Evolutionary conservation across 108 stramenopile genomes (phyloP), one percentile per base, ranked within the genome.

Genomic region (Fistulifera solaris): DNA sequence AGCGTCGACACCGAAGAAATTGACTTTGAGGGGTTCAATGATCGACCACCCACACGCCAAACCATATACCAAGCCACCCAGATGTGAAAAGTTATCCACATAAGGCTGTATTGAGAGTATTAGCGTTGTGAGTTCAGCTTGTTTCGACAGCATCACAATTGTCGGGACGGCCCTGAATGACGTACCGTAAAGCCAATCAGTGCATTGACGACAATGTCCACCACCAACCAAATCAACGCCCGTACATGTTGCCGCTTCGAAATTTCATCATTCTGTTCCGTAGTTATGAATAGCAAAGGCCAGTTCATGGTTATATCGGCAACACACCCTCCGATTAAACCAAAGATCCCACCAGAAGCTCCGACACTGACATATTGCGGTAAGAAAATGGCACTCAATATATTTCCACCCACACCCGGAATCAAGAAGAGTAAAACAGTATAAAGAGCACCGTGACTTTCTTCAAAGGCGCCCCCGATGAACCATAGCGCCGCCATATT

Each of bases 271-370:
- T 85, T 81, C 6, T 67, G 62, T 1, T 45, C 51, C 25, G 67
- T 62, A 41, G 80, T 80, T 38, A 78, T 54, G 55, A 87, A 80
- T 0, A 93, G 55, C 10, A 96, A 44, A 19, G 71, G 65, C 95
- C 95, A 96, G 72, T 96, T 92, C 43, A 91, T 72, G 52, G 76
- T 61, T 27, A 94, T 83, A 65, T 96, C 93, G 1, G 92, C 90
- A 52, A 94, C 54, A 55, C 87, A 85, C 0, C 75, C 81, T 16
- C 94, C 94, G 22, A 97, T 75, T 15, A 97, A 62, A 10, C 91
- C 94, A 61, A 95, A 95, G 24, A 95, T 88, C 18, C 89, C 96
- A 27, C 96, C 96, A 6, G 80, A 82, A 1, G 94, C 94, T 40
- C 96, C 96, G 5, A 97, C 96, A 25, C 73, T 76, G 52, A 95